Percentiles rank a stretch among this genome's conserved stretches.
Conservation (phyloP, 2,329 filamentous ascomycete species). For the Fonsecaea multimorphosa region DNA sequence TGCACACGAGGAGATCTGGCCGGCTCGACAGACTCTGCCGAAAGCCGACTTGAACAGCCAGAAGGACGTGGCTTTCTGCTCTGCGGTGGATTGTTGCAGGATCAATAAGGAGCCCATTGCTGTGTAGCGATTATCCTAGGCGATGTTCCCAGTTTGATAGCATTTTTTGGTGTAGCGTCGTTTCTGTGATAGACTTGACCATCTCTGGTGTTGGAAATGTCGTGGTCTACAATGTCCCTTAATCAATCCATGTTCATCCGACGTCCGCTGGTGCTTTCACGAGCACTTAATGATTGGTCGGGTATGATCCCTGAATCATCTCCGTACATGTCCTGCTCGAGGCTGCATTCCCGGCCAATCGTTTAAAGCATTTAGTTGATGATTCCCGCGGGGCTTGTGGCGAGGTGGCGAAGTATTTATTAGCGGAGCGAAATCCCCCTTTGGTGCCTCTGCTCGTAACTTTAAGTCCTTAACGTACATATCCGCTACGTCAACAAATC, state of each 20-base stretch:
- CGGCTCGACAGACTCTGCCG: conserved; percentile 43
- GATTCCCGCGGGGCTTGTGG: not conserved
- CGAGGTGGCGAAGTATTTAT: conserved; percentile 3
- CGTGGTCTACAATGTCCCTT: not conserved
- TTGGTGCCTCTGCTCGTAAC: conserved; percentile 1
- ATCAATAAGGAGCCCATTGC: conserved; percentile 5
- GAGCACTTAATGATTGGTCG: not conserved
- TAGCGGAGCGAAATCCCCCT: not conserved
- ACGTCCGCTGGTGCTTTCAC: not conserved
- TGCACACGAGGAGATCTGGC: conserved; percentile 59
- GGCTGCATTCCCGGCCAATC: not conserved
- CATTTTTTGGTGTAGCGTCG: not conserved
- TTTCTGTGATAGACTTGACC: not conserved
- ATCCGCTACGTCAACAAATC: not conserved
- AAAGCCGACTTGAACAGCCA: conserved; percentile 24
- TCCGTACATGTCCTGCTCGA: not conserved
- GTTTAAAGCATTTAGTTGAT: not conserved
- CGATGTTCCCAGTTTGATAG: not conserved
- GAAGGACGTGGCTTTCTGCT: conserved; percentile 27
- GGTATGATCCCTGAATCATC: conserved; percentile 1
- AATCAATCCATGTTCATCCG: not conserved
- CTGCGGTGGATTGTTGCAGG: conserved; percentile 20
- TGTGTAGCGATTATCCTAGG: not conserved
- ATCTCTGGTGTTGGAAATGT: not conserved
- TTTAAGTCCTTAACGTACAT: conserved; percentile 1